phyloP scores from a whole-genome alignment of 1,284 basidiomycete species.

The Melampsora larici-populina region DNA sequence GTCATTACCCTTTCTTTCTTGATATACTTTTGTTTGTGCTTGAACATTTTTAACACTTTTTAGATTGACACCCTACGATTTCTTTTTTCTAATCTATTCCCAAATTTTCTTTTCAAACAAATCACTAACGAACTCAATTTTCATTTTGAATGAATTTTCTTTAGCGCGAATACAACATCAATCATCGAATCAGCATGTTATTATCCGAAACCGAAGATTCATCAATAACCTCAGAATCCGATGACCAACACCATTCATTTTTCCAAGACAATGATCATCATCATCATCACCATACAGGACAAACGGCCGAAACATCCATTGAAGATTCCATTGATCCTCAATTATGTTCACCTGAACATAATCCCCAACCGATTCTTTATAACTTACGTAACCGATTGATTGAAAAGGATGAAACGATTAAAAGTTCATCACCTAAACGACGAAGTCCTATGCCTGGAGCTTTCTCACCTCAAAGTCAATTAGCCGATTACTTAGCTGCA shows the following conservation, averaged over 20 bases:
- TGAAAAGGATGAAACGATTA: slow-evolving; percentile 19
- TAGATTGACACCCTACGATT: too few species aligned
- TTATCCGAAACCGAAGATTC: slow-evolving; percentile 40
- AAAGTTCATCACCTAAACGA: slow-evolving; percentile 4
- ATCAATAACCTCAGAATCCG: slow-evolving; percentile 15
- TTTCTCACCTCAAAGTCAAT: slow-evolving; percentile 24
- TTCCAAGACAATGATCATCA: too few species aligned
- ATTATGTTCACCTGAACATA: slow-evolving; percentile 27
- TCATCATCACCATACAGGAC: background rate
- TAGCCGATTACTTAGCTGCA: slow-evolving; percentile 27
- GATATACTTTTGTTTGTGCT: too few species aligned
- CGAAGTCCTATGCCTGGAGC: slow-evolving; percentile 4
- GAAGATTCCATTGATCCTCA: slow-evolving; percentile 40
- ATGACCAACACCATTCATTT: background rate
- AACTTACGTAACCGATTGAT: slow-evolving; percentile 9
- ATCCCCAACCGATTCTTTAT: slow-evolving; percentile 19
- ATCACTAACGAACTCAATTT: too few species aligned
- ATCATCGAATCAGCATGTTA: background rate
- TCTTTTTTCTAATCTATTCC: too few species aligned
- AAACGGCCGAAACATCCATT: slow-evolving; percentile 14
- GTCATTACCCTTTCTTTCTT: too few species aligned
- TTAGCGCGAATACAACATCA: slow-evolving; percentile 19
- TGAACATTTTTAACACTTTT: too few species aligned
- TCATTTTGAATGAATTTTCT: background rate
- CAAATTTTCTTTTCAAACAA: too few species aligned